Conservation (phyloP, 2,329 filamentous ascomycete species). For the Scopulariopsis brevicaulis region DNA sequence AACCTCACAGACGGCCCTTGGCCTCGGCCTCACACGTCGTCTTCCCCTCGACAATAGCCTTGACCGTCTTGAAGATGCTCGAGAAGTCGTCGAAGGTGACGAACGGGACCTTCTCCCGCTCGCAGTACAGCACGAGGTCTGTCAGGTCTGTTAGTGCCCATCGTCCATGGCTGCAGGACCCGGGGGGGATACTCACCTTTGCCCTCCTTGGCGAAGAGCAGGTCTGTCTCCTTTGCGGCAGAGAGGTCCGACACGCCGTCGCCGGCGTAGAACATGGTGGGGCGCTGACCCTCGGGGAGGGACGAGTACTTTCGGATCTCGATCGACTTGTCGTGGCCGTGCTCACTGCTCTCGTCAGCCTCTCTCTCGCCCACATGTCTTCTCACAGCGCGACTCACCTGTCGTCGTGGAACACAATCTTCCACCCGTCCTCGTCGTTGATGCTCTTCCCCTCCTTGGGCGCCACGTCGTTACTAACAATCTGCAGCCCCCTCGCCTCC, state of each 20-base stretch:
- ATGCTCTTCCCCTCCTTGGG: slow-evolving; percentile 55
- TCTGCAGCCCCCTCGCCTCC: slow-evolving; percentile 67
- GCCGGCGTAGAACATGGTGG: slow-evolving; percentile 86
- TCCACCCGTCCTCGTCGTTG: slow-evolving; percentile 74
- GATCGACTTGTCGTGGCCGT: slow-evolving; percentile 94
- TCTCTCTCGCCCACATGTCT: background rate
- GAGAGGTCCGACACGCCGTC: slow-evolving; percentile 90
- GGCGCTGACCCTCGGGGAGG: slow-evolving; percentile 54
- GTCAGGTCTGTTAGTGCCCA: background rate
- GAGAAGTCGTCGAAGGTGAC: slow-evolving; percentile 80
- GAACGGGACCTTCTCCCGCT: slow-evolving; percentile 74
- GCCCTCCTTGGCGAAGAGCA: slow-evolving; percentile 88
- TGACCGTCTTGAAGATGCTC: slow-evolving; percentile 63
- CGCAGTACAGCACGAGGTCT: slow-evolving; percentile 84
- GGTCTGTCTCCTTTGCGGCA: slow-evolving; percentile 82
- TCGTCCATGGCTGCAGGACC: background rate
- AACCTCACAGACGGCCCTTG: slow-evolving; percentile 1
- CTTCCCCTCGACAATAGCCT: slow-evolving; percentile 66
- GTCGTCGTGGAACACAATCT: slow-evolving; percentile 80
- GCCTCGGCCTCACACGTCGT: slow-evolving; percentile 46
- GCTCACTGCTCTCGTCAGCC: slow-evolving; percentile 40
- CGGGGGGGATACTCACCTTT: slow-evolving; percentile 45
- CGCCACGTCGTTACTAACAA: slow-evolving; percentile 77
- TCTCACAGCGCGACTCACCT: slow-evolving; percentile 33
- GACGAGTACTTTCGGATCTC: slow-evolving; percentile 80